A percentile compares a stretch with the other conserved stretches of the same genome.
These are phyloP conservation scores for Metschnikowia lachancei DNA, from an alignment of 805 yeast genomes.

Conservation along the genomic window DNA sequence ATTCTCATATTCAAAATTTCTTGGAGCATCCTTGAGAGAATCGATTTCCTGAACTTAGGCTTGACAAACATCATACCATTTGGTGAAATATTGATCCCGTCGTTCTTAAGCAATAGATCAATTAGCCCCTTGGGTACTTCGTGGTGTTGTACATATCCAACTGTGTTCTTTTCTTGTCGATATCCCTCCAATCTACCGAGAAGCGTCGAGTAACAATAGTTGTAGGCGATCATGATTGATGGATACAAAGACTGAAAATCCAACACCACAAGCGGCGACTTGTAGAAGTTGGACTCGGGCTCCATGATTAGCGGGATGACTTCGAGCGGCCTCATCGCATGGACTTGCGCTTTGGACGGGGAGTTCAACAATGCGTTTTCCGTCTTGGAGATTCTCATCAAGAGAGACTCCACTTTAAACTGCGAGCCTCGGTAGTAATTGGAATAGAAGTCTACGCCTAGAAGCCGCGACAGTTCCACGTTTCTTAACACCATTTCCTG, in stretches of 20 bases:
- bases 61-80: slow-evolving; percentile 83
- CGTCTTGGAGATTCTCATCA: slow-evolving; percentile 69
- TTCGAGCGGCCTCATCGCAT: slow-evolving; percentile 79
- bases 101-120: slow-evolving; percentile 48
- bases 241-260: slow-evolving; percentile 96
- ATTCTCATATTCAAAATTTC: slow-evolving; percentile 80
- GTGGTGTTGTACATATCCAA: slow-evolving; percentile 53
- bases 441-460: slow-evolving; percentile 88
- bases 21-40: slow-evolving; percentile 77
- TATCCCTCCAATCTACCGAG: slow-evolving; percentile 61
- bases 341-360: slow-evolving; percentile 78
- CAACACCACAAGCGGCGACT: slow-evolving; percentile 82
- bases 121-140: slow-evolving; percentile 55
- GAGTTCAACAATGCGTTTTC: slow-evolving; percentile 73
- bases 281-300: slow-evolving; percentile 80
- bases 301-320: slow-evolving; percentile 91
- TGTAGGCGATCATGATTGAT: slow-evolving; percentile 98
- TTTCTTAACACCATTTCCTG: slow-evolving; percentile 69
- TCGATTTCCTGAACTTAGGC: slow-evolving; percentile 60
- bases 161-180: slow-evolving; percentile 42
- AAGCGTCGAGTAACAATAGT: slow-evolving; percentile 76
- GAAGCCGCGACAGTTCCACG: slow-evolving; percentile 76
- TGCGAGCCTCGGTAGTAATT: slow-evolving; percentile 91
- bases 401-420: slow-evolving; percentile 84
- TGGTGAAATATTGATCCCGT: slow-evolving; percentile 65